Base-by-base conservation (phyloP, 148 eudicot genomes). In the Silene latifolia region DNA sequence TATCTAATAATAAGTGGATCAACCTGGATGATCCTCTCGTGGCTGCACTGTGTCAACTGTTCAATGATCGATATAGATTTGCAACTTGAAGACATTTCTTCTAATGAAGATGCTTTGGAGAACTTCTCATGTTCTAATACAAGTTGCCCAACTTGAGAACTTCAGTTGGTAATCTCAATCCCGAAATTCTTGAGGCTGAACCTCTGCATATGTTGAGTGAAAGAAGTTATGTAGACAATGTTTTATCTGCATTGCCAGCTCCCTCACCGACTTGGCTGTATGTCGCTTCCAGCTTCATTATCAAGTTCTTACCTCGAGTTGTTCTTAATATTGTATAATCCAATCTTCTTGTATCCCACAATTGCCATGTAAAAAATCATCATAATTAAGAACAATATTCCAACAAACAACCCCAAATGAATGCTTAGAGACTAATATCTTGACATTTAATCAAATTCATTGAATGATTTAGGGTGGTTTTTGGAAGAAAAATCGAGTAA, bases 181-280 rank as follows among this genome's bases (percentile, higher is more conserved):
- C 90, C 71, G 88, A 93, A 70, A 79, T 83, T 27, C 86, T 87
- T 53, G 89, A 89, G 75, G 60, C 86, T 51, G 94, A 87, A 61
- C 77, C 90, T 47, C 71, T 87, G 77, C 85, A 82, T 75, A 82
- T 91, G 63, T 82, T 93, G 74, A 83, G 76, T 74, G 84, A 84
- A 57, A 79, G 81, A 69, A 91, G 83, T 72, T 86, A 71, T 71
- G 88, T 85, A 54, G 93, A 89, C 76, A 85, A 74, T 74, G 85
- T 93, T 67, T 83, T 93, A 79, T 91, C 93, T 63, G 76, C 89
- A 67, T 81, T 93, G 84, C 98, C 92, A n/a, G n/a, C n/a, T n/a
- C n/a, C n/a, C n/a, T n/a, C n/a, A n/a, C n/a, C n/a, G n/a, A n/a
- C n/a, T n/a, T n/a, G n/a, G n/a, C n/a, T n/a, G n/a, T n/a, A n/a